phyloP scores from a whole-genome alignment of 73 alveolate genomes.

The Uronychia setigera region DNA sequence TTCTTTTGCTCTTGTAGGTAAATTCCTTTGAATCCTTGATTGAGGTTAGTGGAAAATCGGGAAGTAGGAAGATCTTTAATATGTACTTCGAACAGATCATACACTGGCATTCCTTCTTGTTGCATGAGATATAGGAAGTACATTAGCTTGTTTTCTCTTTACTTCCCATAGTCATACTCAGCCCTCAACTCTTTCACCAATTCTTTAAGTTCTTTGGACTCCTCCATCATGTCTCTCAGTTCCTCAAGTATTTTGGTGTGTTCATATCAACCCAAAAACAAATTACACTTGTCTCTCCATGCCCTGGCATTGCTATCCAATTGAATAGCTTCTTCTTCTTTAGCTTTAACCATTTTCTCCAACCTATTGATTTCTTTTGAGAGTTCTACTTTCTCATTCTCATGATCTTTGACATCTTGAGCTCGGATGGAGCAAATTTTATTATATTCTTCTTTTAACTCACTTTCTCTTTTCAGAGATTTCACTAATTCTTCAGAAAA shows the following conservation, averaged over 20 bases:
- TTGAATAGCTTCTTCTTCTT: not conserved
- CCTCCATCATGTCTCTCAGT: conserved; percentile 25
- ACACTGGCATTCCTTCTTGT: conserved; percentile 29
- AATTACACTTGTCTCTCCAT: not conserved
- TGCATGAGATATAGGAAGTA: conserved; percentile 29
- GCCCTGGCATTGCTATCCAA: conserved; percentile 1
- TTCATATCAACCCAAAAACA: conserved; percentile 37
- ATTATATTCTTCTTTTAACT: not conserved
- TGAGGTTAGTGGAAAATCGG: conserved; percentile 34
- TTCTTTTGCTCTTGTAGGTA: conserved; percentile 14
- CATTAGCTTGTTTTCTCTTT: conserved; percentile 45
- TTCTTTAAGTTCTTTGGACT: conserved; percentile 27
- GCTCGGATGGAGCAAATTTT: not conserved
- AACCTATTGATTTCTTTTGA: not conserved
- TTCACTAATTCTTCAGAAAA: not conserved
- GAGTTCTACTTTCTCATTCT: not conserved
- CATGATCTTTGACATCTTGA: not conserved
- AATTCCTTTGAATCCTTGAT: conserved; percentile 24
- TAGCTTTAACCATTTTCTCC: not conserved
- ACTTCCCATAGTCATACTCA: conserved; percentile 42
- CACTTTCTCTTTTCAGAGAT: not conserved
- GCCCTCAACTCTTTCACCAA: conserved; percentile 42
- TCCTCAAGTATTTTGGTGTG: conserved; percentile 37
- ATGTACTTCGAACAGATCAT: conserved; percentile 38
- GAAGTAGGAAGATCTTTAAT: conserved; percentile 35